Evolutionary conservation across 2,329 filamentous ascomycete species (phyloP), one percentile per base, ranked within the genome.

Genomic region (Trichoderma lentiforme): DNA sequence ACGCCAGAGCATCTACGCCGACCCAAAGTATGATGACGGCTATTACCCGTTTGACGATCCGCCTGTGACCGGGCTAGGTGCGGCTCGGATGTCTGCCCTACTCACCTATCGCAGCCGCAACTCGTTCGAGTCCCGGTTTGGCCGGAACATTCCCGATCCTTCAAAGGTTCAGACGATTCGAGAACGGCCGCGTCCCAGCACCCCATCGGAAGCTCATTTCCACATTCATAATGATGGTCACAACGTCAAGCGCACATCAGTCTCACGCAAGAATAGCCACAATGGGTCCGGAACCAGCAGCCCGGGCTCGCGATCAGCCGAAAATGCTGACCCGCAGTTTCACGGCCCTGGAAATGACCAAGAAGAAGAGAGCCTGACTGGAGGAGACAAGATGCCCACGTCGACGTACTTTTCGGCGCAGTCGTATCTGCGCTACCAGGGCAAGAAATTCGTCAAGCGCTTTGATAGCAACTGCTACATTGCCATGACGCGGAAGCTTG

Each of bases 401-500:
- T 90, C 91, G 8, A 96, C 93, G n/a, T 98, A 98, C 82, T 99
- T 98, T 83, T 98, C 96, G 0, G 96, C 96, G 0, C 96, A 99
- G 81, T 98, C 95, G 0, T 99, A 99, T 82, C 88, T 99, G 57
- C 92, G 96, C 24, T 99, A 99, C 82, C 96, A 99, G 82, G 95
- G 94, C 71, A 89, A 92, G 77, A 99, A 99, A 82, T 99, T 99
- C 77, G 96, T 98, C 77, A 94, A 93, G 81, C 92, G 96, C 11
- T 99, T 98, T 81, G 96, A 99, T 82, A 93, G 94, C 78, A 99
- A 99, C 81, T 99, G 96, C 84, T 99, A 99, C 84, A 98, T 99
- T 76, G 95, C 96, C 76, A 98, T 99, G 82, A 98, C 96, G 5
- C 92, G 96, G 78, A 99, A 99, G 82, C 89, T 99, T 18, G 96